Conservation (phyloP, 805 yeast genomes). For the Dipodascopsis uninucleata region DNA sequence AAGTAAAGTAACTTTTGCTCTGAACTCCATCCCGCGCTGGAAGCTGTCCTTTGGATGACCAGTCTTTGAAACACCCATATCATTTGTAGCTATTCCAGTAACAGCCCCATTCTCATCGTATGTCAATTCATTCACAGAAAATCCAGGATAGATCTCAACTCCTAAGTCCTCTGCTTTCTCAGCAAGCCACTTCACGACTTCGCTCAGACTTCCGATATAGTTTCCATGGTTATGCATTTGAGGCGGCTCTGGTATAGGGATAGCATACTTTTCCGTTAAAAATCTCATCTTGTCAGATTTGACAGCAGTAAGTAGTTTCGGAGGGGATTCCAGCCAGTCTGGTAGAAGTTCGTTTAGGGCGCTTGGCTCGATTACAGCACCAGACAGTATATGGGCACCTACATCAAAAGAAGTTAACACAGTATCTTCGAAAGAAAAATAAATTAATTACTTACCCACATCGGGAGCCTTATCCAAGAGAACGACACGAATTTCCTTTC, state of each 20-base stretch:
- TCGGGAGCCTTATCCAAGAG: slow-evolving; percentile 90
- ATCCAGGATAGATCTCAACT: slow-evolving; percentile 88
- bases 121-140: slow-evolving; percentile 62
- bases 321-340: slow-evolving; percentile 43
- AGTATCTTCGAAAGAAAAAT: background rate
- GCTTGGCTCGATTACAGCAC: slow-evolving; percentile 89
- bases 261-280: slow-evolving; percentile 55
- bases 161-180: slow-evolving; percentile 91
- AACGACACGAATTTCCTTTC: slow-evolving; percentile 73
- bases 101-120: slow-evolving; percentile 55
- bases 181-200: slow-evolving; percentile 74
- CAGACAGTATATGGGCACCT: slow-evolving; percentile 76
- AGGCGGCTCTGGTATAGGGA: slow-evolving; percentile 89
- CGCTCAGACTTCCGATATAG: slow-evolving; percentile 78
- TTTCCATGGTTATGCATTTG: slow-evolving; percentile 81
- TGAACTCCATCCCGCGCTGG: slow-evolving; percentile 97
- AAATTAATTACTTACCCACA: slow-evolving; percentile 50
- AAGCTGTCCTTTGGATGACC: slow-evolving; percentile 80
- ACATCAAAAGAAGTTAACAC: background rate
- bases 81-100: slow-evolving; percentile 90
- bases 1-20: slow-evolving; percentile 79
- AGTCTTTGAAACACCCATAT: slow-evolving; percentile 73
- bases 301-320: slow-evolving; percentile 59
- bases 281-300: slow-evolving; percentile 69
- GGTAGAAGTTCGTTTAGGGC: slow-evolving; percentile 85